Conservation (phyloP, 768 basidiomycete species). For the Phylloporus sp. region DNA sequence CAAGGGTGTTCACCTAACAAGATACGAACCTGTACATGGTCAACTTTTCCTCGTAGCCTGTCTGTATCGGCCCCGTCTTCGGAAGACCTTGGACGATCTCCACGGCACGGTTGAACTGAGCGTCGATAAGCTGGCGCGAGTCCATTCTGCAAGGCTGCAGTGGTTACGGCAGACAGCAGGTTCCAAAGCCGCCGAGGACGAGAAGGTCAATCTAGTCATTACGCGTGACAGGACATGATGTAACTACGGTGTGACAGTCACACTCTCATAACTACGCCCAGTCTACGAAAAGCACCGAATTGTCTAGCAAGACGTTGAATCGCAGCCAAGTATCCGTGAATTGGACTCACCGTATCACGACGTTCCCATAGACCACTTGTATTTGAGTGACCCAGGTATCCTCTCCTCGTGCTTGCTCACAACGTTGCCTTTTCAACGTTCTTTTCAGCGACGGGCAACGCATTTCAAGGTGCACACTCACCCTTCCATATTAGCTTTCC, state of each 20-base stretch:
- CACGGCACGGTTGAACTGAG: slow-evolving; percentile 90
- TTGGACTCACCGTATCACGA: slow-evolving; percentile 18
- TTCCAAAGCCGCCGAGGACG: not conserved
- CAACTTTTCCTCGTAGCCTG: slow-evolving; percentile 92
- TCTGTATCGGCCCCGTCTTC: slow-evolving; percentile 93
- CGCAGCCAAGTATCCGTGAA: not conserved
- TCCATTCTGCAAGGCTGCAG: slow-evolving; percentile 40
- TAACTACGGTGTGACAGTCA: slow-evolving; percentile 7
- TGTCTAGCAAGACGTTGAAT: not conserved
- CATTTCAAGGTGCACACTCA: slow-evolving; percentile 31
- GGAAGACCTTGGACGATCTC: slow-evolving; percentile 91
- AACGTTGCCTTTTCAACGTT: slow-evolving; percentile 50
- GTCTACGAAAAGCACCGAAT: not conserved
- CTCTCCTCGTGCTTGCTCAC: slow-evolving; percentile 58
- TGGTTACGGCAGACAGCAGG: not conserved
- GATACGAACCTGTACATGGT: slow-evolving; percentile 78
- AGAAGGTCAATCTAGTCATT: not conserved
- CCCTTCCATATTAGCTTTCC: slow-evolving; percentile 77
- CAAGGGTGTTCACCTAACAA: not conserved
- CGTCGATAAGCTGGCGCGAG: slow-evolving; percentile 64
- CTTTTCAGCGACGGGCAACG: slow-evolving; percentile 5
- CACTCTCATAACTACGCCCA: not conserved
- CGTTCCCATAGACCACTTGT: slow-evolving; percentile 62
- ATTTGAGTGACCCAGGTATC: slow-evolving; percentile 73
- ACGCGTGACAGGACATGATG: slow-evolving; percentile 13